Evolutionary conservation across 164 flowering plant species (phyloP).

Genomic region (Vitis cinerea): DNA sequence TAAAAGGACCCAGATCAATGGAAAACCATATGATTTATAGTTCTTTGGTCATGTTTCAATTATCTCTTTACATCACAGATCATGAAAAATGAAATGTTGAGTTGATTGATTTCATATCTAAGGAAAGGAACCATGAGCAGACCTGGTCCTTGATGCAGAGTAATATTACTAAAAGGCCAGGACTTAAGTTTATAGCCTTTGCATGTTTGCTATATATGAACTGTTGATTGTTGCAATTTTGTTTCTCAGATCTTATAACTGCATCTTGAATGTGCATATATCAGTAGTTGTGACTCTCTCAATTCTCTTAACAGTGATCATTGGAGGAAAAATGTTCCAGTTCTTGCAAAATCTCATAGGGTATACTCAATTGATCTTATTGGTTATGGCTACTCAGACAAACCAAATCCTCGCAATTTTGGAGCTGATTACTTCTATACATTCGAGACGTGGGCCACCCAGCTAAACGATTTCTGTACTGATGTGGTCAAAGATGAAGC

Average conservation of each 20-base stretch:
- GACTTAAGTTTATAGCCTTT: no score
- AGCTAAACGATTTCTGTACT: constrained; percentile 74
- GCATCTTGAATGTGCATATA: neutral
- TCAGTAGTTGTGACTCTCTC: constrained; percentile 3
- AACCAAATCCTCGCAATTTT: constrained; percentile 85
- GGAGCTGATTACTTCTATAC: constrained; percentile 64
- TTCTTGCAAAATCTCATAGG: constrained; percentile 69
- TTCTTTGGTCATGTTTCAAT: no score
- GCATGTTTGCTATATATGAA: no score
- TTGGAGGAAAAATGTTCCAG: constrained; percentile 89
- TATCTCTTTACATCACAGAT: no score
- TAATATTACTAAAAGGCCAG: no score
- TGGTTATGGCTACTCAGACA: constrained; percentile 97
- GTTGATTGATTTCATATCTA: no score
- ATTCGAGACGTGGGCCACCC: constrained; percentile 92
- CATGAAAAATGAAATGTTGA: no score
- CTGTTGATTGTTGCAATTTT: neutral
- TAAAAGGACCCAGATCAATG: no score
- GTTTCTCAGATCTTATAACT: neutral
- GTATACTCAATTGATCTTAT: constrained; percentile 89
- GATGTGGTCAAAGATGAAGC: constrained; percentile 80
- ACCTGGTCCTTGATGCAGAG: no score
- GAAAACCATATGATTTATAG: no score
- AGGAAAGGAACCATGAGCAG: no score
- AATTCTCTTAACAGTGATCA: constrained; percentile 63